A percentile compares a stretch with the other conserved stretches of the same genome.
Evolutionary conservation across 2,329 filamentous ascomycete genomes (phyloP).

Genomic region (Colletotrichum sansevieriae): DNA sequence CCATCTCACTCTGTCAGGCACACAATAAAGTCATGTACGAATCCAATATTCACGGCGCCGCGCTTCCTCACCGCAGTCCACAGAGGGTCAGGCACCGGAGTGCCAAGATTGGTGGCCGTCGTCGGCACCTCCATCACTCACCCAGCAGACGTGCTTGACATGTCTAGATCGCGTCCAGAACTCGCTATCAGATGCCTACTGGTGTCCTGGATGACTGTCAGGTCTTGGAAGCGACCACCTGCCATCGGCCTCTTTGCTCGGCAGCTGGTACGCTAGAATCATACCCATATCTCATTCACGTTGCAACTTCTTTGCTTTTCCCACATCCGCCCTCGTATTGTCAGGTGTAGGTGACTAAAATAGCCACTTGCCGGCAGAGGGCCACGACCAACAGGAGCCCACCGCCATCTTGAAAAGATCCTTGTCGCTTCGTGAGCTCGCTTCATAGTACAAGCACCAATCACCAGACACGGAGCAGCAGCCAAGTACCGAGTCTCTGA

Average conservation of each 20-base stretch:
- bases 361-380: slow-evolving; percentile 16
- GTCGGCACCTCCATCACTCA: slow-evolving; percentile 9
- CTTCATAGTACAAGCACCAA: slow-evolving; percentile 7
- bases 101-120: slow-evolving; percentile 18
- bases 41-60: slow-evolving; percentile 28
- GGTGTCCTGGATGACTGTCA: slow-evolving; percentile 15
- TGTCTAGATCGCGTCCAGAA: slow-evolving; percentile 4
- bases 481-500: slow-evolving; percentile 7
- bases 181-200: neutral
- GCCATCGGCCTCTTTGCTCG: neutral
- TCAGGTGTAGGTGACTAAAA: slow-evolving; percentile 20
- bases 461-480: slow-evolving; percentile 5
- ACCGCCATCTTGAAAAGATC: slow-evolving; percentile 5
- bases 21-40: slow-evolving; percentile 12
- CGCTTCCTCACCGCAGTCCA: neutral
- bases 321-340: slow-evolving; percentile 30
- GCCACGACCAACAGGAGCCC: slow-evolving; percentile 19
- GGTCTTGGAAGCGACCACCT: no score
- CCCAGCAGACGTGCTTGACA: slow-evolving; percentile 2
- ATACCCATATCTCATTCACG: slow-evolving; percentile 7
- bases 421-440: slow-evolving; percentile 8
- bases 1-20: slow-evolving; percentile 18
- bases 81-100: neutral
- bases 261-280: slow-evolving; percentile 19
- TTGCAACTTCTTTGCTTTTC: slow-evolving; percentile 32